Percentiles rank a stretch among this genome's conserved stretches.
These are phyloP conservation scores for Talaromyces borbonicus DNA, from an alignment of 495 filamentous ascomycete species.

Conservation along the genomic window DNA sequence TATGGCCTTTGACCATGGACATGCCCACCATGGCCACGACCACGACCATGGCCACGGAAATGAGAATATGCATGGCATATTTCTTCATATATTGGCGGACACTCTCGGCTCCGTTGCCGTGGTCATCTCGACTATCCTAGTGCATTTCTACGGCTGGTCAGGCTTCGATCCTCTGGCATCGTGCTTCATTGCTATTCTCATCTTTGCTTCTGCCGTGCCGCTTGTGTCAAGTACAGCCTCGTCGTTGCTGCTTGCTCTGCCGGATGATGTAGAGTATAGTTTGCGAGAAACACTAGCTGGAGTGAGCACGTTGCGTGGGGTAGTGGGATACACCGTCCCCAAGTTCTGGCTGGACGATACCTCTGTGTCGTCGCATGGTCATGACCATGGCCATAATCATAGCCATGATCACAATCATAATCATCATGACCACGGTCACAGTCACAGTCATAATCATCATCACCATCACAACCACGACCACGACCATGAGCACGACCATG, in stretches of 20 bases:
- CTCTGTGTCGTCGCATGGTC: conserved; percentile 17
- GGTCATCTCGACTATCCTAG: conserved; percentile 81
- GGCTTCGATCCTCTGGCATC: conserved; percentile 96
- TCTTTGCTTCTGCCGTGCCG: conserved; percentile 79
- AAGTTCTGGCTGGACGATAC: conserved; percentile 92
- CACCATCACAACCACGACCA: conserved; percentile 13
- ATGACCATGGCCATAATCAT: conserved; percentile 21
- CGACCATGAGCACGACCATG: conserved; percentile 6
- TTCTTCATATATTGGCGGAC: conserved; percentile 89
- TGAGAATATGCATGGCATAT: conserved; percentile 99
- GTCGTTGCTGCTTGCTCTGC: conserved; percentile 72
- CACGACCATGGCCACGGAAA: conserved; percentile 73
- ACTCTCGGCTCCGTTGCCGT: conserved; percentile 91
- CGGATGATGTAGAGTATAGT: conserved; percentile 78
- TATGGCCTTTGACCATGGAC: conserved; percentile 69
- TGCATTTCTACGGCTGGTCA: conserved; percentile 76
- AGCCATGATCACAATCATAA: conserved; percentile 12
- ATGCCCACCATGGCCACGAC: conserved; percentile 50
- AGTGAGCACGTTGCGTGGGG: conserved; percentile 71
- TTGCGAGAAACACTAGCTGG: conserved; percentile 78
- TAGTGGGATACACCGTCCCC: conserved; percentile 76
- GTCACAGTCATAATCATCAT: conserved; percentile 12
- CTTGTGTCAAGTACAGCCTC: conserved; percentile 77
- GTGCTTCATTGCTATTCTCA: conserved; percentile 85
- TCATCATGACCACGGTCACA: conserved; percentile 12